A percentile compares a stretch with the other conserved stretches of the same genome.
These are phyloP conservation scores for Dacryopinax primogenitus DNA, from an alignment of 768 basidiomycete species.

Conservation along the genomic window DNA sequence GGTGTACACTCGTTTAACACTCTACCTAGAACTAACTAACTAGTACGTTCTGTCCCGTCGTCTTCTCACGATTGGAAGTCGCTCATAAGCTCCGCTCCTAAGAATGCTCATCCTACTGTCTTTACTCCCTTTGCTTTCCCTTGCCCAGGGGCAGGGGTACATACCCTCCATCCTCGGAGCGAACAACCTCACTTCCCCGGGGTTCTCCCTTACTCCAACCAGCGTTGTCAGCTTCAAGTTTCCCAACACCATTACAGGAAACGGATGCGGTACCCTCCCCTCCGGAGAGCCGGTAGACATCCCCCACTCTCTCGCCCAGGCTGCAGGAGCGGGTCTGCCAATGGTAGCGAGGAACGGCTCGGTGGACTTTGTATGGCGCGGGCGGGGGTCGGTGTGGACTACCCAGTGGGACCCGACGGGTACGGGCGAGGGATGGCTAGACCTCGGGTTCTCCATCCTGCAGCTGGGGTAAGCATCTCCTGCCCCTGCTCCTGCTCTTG, in stretches of 20 bases:
- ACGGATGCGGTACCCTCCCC: not conserved
- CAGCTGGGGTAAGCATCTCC: too few species aligned
- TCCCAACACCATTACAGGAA: not conserved
- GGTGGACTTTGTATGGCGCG: not conserved
- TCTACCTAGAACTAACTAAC: not conserved
- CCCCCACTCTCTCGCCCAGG: not conserved
- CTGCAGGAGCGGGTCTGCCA: not conserved
- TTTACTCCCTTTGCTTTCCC: not conserved
- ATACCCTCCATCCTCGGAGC: not conserved
- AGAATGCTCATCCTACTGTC: not conserved
- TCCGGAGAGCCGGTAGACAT: not conserved
- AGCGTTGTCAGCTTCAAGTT: not conserved
- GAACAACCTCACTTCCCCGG: not conserved
- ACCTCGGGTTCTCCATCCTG: too few species aligned
- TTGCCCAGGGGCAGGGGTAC: not conserved
- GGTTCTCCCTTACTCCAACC: not conserved
- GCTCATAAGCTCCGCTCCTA: not conserved
- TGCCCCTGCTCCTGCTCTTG: too few species aligned
- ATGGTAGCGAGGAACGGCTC: not conserved
- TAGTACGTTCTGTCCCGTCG: not conserved
- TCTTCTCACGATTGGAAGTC: not conserved
- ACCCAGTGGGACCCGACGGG: not conserved
- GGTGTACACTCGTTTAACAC: not conserved
- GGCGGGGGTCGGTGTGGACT: not conserved
- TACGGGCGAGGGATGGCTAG: too few species aligned